phyloP scores from a whole-genome alignment of 2,329 filamentous ascomycete species.

The Aspergillus novofumigatus region DNA sequence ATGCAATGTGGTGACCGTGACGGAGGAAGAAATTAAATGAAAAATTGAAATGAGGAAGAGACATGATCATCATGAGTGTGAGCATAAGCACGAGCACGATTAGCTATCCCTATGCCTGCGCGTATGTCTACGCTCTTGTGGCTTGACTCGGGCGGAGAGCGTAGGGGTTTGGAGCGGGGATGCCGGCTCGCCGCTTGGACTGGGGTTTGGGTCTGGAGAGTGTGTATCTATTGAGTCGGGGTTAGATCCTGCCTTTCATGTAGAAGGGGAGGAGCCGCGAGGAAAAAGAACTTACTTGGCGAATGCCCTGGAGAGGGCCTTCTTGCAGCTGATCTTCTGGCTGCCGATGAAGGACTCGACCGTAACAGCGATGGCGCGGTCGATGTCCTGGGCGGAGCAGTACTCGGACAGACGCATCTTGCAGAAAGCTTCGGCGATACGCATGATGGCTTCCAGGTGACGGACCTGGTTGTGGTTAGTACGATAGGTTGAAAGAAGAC shows the following conservation, averaged over 20 bases:
- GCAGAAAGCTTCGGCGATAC: conserved; percentile 89
- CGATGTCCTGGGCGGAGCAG: conserved; percentile 83
- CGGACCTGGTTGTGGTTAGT: conserved; percentile 62
- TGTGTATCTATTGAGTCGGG: conserved; percentile 28
- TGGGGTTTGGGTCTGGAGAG: conserved; percentile 38
- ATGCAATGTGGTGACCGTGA: not conserved
- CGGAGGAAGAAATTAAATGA: not conserved
- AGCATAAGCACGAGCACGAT: not conserved
- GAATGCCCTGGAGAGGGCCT: conserved; percentile 87
- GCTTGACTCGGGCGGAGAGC: conserved; percentile 7
- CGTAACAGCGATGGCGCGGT: conserved; percentile 93
- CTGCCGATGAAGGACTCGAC: conserved; percentile 94
- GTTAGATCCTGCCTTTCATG: conserved; percentile 7
- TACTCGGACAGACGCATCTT: conserved; percentile 98
- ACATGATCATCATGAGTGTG: not conserved
- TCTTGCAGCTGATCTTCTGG: conserved; percentile 97
- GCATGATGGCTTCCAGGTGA: conserved; percentile 96
- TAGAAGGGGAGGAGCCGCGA: not conserved
- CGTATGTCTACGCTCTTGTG: not conserved
- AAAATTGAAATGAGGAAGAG: not conserved
- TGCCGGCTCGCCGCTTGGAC: conserved; percentile 36
- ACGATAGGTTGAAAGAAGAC: not conserved
- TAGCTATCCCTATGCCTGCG: not conserved
- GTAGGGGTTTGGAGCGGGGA: conserved; percentile 29
- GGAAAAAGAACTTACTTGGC: conserved; percentile 78